phyloP scores from a whole-genome alignment of 768 basidiomycete species.

The Rhizopogon vulgaris region DNA sequence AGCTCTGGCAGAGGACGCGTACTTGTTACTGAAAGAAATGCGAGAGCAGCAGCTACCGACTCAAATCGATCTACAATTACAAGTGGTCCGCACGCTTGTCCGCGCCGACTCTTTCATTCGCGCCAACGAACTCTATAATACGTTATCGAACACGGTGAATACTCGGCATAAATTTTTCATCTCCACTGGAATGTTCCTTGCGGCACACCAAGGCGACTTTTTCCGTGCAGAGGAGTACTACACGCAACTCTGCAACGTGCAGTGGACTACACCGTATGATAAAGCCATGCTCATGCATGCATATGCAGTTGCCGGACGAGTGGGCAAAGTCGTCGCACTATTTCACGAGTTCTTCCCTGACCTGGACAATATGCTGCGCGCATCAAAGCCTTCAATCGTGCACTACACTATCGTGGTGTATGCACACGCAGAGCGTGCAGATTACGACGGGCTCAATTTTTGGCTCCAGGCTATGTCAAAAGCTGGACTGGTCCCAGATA shows the following conservation, averaged over 20 bases:
- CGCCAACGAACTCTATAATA: conserved; percentile 39
- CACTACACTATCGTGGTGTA: conserved; percentile 56
- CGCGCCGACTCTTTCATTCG: conserved; percentile 29
- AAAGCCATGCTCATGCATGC: conserved; percentile 49
- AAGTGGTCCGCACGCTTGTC: conserved; percentile 39
- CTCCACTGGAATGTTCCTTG: conserved; percentile 45
- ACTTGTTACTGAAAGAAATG: conserved; percentile 37
- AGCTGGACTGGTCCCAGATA: conserved; percentile 47
- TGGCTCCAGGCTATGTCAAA: conserved; percentile 52
- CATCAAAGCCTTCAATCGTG: conserved; percentile 34
- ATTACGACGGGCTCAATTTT: conserved; percentile 40
- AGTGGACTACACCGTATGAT: conserved; percentile 22
- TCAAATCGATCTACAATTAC: conserved; percentile 22
- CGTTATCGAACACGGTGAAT: conserved; percentile 18
- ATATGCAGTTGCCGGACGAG: conserved; percentile 42
- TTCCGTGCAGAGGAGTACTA: conserved; percentile 39
- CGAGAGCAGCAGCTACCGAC: conserved; percentile 28
- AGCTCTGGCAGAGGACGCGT: conserved; percentile 29
- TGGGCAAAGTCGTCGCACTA: conserved; percentile 34
- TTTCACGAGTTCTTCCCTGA: conserved; percentile 54
- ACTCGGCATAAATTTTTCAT: conserved; percentile 20
- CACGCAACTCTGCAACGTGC: conserved; percentile 24
- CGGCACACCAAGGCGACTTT: conserved; percentile 46
- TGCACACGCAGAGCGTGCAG: conserved; percentile 42
- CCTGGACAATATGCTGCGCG: conserved; percentile 20